Evolutionary conservation across 78 protist genomes (phyloP), one percentile per base, ranked within the genome.

Genomic region (Dictyostelium firmibasis): DNA sequence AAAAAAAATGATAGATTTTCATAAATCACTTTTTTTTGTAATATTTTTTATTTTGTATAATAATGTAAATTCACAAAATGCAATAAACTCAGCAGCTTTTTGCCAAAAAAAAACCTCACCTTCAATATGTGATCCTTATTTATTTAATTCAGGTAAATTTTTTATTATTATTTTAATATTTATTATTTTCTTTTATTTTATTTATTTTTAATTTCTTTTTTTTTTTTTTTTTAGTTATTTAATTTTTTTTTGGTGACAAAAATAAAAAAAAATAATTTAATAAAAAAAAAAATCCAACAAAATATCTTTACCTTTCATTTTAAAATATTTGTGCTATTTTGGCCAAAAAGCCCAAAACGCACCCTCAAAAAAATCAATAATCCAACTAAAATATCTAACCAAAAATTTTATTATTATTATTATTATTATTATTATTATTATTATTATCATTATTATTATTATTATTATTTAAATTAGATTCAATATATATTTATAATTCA

Each of bases 51-150:
- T 57, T 57, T 57, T 57, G 4, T 57, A 5, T 57, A 57, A 57
- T 57, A 14, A 20, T 20, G 27, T 53, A 57, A 57, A 75, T 33
- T 20, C 43, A 41, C 74, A 83, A 62, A 62, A 20, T 38, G 75
- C 92, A 13, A 35, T 88, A 3, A 85, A 88, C 18, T 18, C 14
- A 0, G 81, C 29, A 29, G 76, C 93, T 1, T 79, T n/a, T 31
- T 88, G 93, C 47, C 81, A 88, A 79, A 84, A 84, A 11, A 78
- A 79, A 29, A 44, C 5, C 10, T 81, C 64, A 25, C 23, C 41
- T n/a, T 18, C 82, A 1, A 7, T 60, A 64, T 88, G 93, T 67
- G 47, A 33, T 16, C 72, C 72, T 9, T 79, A 33, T 78, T 62
- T 88, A 27, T 50, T 62, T 25, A 79, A 88, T 67, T 25, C 43